phyloP scores from a whole-genome alignment of 345 rosid genomes.

The Bruguiera sexangula region DNA sequence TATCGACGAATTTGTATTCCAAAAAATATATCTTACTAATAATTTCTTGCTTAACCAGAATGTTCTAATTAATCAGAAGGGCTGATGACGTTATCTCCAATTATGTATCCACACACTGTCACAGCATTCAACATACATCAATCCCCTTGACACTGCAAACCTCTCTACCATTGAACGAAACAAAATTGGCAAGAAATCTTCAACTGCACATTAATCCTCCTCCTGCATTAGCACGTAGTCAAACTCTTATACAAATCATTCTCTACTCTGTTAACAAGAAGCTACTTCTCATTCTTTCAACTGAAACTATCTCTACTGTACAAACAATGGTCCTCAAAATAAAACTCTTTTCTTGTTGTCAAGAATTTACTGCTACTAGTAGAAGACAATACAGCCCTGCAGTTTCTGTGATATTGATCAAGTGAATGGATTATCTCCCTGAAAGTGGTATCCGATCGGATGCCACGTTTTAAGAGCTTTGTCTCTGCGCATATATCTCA shows the following conservation, averaged over 20 bases:
- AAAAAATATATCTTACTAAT: no score
- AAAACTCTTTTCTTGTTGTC: neutral
- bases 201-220: no score
- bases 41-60: no score
- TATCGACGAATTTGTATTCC: constrained; percentile 16
- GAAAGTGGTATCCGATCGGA: constrained; percentile 9
- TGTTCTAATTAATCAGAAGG: no score
- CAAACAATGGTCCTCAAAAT: neutral
- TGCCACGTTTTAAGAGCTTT: constrained; percentile 10
- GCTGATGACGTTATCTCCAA: no score
- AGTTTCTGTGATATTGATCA: constrained; percentile 10
- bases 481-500: constrained; percentile 23
- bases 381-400: neutral
- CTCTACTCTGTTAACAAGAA: constrained; percentile 13
- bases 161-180: no score
- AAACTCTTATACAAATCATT: no score
- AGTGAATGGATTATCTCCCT: constrained; percentile 11
- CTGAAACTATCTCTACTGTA: constrained; percentile 17
- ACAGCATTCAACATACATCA: no score
- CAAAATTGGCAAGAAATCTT: no score
- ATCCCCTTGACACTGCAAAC: no score
- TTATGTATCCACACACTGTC: fast-evolving
- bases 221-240: no score
- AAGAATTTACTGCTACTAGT: constrained; percentile 11
- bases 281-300: constrained; percentile 21